A percentile compares a stretch with the other conserved stretches of the same genome.
These are phyloP conservation scores for Linaria vulgaris DNA, from an alignment of 257 asterid genomes.

Conservation along the genomic window DNA sequence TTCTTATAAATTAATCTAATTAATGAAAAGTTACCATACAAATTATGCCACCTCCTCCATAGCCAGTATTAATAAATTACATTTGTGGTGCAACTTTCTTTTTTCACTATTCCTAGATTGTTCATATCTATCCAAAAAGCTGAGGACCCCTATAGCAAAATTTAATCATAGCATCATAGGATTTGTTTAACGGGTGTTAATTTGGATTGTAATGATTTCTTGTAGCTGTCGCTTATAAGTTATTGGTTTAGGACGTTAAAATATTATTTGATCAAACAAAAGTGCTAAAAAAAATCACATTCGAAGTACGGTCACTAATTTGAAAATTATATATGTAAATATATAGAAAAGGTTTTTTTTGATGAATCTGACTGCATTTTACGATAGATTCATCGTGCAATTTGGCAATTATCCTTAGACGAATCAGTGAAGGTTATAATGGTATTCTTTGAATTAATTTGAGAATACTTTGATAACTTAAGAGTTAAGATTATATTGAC, in stretches of 20 bases:
- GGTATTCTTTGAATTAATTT: no score
- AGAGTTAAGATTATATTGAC: no score
- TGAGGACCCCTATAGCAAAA: neutral
- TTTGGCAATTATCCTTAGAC: no score
- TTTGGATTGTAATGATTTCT: neutral
- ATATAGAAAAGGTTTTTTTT: no score
- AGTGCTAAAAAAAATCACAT: neutral
- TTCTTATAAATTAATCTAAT: no score
- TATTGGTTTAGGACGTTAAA: neutral
- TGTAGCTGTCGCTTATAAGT: neutral
- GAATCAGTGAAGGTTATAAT: no score
- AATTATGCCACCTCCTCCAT: slow-evolving; percentile 18
- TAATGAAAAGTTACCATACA: slow-evolving; percentile 6
- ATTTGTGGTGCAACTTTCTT: slow-evolving; percentile 11
- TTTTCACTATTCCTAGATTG: neutral
- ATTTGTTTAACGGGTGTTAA: slow-evolving; percentile 11
- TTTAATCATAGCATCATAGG: slow-evolving; percentile 20
- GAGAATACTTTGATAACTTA: no score
- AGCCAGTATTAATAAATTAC: slow-evolving; percentile 20
- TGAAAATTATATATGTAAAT: no score
- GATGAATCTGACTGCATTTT: no score
- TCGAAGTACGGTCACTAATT: neutral
- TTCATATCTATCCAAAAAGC: slow-evolving; percentile 22
- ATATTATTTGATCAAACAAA: neutral
- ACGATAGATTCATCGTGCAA: no score